These are phyloP conservation scores for Laburnicola sp. DNA, from an alignment of 2,329 filamentous ascomycete genomes.

Conservation along the genomic window DNA sequence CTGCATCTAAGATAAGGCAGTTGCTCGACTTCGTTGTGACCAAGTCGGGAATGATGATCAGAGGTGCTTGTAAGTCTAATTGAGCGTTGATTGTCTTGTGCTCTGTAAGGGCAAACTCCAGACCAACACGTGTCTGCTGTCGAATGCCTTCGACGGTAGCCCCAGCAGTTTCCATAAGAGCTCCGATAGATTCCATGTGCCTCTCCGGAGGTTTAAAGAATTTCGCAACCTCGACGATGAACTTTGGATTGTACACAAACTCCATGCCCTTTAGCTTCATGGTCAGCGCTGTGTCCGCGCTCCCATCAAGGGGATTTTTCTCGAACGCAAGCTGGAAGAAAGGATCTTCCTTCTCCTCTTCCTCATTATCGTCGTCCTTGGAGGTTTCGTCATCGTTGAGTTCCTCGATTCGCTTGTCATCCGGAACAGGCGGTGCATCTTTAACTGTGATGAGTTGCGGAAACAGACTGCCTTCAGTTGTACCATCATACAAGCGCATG, in stretches of 20 bases:
- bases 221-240: slow-evolving; percentile 84
- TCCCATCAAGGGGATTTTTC: slow-evolving; percentile 89
- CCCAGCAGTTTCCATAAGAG: slow-evolving; percentile 91
- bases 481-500: slow-evolving; percentile 92
- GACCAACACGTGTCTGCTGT: slow-evolving; percentile 90
- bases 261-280: slow-evolving; percentile 94
- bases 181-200: slow-evolving; percentile 97
- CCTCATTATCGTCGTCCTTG: slow-evolving; percentile 53
- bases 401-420: slow-evolving; percentile 54
- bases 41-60: slow-evolving; percentile 95
- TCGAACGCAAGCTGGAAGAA: slow-evolving; percentile 94
- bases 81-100: slow-evolving; percentile 98
- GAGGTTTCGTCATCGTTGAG: slow-evolving; percentile 52
- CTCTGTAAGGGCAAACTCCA: slow-evolving; percentile 95
- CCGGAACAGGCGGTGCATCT: slow-evolving; percentile 67
- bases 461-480: slow-evolving; percentile 85
- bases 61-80: slow-evolving; percentile 88
- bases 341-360: slow-evolving; percentile 63
- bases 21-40: slow-evolving; percentile 79
- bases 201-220: slow-evolving; percentile 97
- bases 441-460: slow-evolving; percentile 97
- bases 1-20: slow-evolving; percentile 92
- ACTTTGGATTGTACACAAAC: slow-evolving; percentile 95
- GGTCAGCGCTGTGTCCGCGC: slow-evolving; percentile 86
- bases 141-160: slow-evolving; percentile 93